phyloP scores from a whole-genome alignment of 495 filamentous ascomycete genomes.

The Jackrogersella multiformis region DNA sequence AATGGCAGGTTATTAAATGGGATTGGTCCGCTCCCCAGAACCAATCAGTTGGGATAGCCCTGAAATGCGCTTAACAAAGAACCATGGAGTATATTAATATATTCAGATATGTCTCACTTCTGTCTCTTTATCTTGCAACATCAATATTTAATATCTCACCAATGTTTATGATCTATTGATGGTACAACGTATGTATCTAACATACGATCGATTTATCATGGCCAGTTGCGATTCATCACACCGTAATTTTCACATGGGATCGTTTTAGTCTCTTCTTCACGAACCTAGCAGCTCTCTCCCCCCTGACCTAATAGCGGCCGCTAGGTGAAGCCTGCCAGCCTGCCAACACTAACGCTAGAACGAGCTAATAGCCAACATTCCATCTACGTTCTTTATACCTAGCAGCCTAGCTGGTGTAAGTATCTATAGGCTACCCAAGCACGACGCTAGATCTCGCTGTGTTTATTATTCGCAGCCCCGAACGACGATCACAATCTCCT shows the following conservation, averaged over 20 bases:
- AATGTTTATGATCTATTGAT: no score
- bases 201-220: neutral
- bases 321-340: neutral
- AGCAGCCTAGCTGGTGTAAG: no score
- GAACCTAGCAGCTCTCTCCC: neutral
- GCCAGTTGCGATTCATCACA: constrained; percentile 2
- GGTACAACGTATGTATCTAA: no score
- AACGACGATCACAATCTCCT: no score
- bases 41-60: neutral
- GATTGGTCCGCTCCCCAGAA: neutral
- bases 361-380: no score
- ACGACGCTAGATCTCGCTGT: no score
- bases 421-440: no score
- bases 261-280: neutral
- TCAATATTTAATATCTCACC: neutral
- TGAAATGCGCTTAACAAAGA: neutral
- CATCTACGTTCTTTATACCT: no score
- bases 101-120: neutral
- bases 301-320: neutral
- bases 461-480: no score
- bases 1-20: neutral
- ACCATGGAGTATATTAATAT: neutral
- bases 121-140: neutral
- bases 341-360: neutral
- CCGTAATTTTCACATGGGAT: constrained; percentile 2